These are phyloP conservation scores for Nakazawaea ernobii DNA, from an alignment of 805 yeast species.

Conservation along the genomic window DNA sequence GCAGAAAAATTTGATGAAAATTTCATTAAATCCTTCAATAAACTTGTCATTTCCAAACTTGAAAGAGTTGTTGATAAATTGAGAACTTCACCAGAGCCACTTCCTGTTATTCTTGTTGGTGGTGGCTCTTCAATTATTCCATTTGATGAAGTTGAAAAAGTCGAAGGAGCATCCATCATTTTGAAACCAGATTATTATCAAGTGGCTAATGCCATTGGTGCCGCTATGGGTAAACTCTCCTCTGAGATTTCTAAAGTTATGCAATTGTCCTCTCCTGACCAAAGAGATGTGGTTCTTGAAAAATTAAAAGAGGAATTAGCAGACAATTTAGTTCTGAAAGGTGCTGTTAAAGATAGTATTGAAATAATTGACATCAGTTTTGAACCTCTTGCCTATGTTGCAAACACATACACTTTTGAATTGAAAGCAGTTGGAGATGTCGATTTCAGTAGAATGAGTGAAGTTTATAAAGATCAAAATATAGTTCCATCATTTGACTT, in stretches of 20 bases:
- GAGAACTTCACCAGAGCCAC: slow-evolving; percentile 36
- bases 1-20: slow-evolving; percentile 14
- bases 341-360: slow-evolving; percentile 21
- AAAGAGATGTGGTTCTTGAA: slow-evolving; percentile 16
- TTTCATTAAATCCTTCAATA: slow-evolving; percentile 11
- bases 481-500: slow-evolving; percentile 1
- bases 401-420: slow-evolving; percentile 27
- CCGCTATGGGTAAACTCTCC: slow-evolving; percentile 41
- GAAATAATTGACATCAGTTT: slow-evolving; percentile 19
- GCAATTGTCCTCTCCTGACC: neutral
- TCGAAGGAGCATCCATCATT: slow-evolving; percentile 36
- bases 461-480: slow-evolving; percentile 7
- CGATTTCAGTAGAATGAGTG: slow-evolving; percentile 26
- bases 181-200: slow-evolving; percentile 34
- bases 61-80: slow-evolving; percentile 37
- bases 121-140: slow-evolving; percentile 44
- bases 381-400: slow-evolving; percentile 28
- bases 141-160: slow-evolving; percentile 12
- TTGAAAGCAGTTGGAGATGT: slow-evolving; percentile 39
- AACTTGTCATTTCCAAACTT: slow-evolving; percentile 23
- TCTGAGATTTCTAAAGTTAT: slow-evolving; percentile 16
- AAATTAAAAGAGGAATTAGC: slow-evolving; percentile 15
- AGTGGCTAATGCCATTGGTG: slow-evolving; percentile 47
- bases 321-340: slow-evolving; percentile 18
- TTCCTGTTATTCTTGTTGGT: slow-evolving; percentile 40